Base-by-base conservation (phyloP, 2,329 filamentous ascomycete genomes). In the Fusarium sp. region DNA sequence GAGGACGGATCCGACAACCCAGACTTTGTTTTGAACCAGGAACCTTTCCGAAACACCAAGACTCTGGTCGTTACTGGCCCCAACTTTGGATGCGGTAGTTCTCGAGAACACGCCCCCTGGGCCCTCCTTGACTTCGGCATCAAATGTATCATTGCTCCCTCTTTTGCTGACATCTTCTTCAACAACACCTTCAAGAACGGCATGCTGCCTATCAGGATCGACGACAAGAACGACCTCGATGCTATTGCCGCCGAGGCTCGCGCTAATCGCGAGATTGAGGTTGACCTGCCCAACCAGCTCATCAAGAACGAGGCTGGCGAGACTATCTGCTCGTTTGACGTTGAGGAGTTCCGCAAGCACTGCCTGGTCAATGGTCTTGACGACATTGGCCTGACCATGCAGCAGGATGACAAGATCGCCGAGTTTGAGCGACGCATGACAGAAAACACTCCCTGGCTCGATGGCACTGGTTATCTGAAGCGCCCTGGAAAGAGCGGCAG, bases 131-230 rank as follows among this genome's bases (percentile, higher is more conserved):
- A 98, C 81, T 98, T 98, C 73, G 96, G 96, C 71, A 97, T 99
- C 82, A 93, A 91, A 77, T 95, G 91, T 78, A 86, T 98, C 74
- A 97, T 98, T 72, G 96, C 95, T 1, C 93, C 93, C 2, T 94
- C 91, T 2, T 88, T 86, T 65, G 83, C 79, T 61, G 79, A 81
- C 60, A 99, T 99, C 79, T 97, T 97, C 88, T 96, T 95, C 88
- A 97, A 97, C 88, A 99, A 99, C 85, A 96, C 92, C n/a, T 98
- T 97, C 88, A 98, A 99, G 87, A 99, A 99, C 83, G 95, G 95
- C 83, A 98, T 98, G 96, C 84, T 98, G 67, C 94, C 95, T 46
- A 88, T 98, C 63, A 81, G 85, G 60, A 91, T 98, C 76, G 82
- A 85, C 30, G 88, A 95, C 77, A 80, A 88, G 68, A 83, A 81